Evolutionary conservation across 2,329 filamentous ascomycete species (phyloP).

Genomic region (Pseudogymnoascus sp.): DNA sequence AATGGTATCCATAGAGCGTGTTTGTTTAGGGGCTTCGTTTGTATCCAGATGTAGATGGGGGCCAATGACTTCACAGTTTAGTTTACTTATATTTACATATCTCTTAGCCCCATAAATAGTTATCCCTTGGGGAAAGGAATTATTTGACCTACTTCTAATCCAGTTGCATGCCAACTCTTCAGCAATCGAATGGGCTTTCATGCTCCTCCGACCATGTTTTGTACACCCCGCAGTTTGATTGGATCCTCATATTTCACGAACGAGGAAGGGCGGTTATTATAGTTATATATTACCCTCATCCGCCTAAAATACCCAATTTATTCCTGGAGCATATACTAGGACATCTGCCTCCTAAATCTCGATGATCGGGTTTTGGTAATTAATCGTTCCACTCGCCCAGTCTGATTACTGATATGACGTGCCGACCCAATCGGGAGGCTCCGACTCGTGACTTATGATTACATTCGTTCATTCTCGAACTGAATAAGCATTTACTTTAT

Average conservation of each 20-base stretch:
- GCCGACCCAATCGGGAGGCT: background rate
- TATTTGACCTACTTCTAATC: background rate
- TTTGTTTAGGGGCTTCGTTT: background rate
- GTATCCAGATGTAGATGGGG: background rate
- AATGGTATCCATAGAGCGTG: background rate
- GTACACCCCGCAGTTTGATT: background rate
- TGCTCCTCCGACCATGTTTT: background rate
- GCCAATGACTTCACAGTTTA: background rate
- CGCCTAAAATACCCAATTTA: background rate
- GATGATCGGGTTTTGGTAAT: background rate
- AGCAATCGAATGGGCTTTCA: background rate
- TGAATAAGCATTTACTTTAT: background rate
- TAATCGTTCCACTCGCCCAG: background rate
- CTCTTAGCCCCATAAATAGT: background rate
- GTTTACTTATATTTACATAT: background rate
- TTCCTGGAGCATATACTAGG: background rate
- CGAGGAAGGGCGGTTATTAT: background rate
- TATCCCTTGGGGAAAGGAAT: background rate
- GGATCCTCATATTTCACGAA: background rate
- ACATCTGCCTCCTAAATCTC: background rate
- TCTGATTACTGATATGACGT: constrained; percentile 1
- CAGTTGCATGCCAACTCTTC: background rate
- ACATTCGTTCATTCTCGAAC: background rate
- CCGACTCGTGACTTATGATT: background rate
- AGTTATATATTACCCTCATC: background rate